A percentile compares a stretch with the other conserved stretches of the same genome.
phyloP scores from a whole-genome alignment of 1,284 basidiomycete species.

The Golubevia pallescens region DNA sequence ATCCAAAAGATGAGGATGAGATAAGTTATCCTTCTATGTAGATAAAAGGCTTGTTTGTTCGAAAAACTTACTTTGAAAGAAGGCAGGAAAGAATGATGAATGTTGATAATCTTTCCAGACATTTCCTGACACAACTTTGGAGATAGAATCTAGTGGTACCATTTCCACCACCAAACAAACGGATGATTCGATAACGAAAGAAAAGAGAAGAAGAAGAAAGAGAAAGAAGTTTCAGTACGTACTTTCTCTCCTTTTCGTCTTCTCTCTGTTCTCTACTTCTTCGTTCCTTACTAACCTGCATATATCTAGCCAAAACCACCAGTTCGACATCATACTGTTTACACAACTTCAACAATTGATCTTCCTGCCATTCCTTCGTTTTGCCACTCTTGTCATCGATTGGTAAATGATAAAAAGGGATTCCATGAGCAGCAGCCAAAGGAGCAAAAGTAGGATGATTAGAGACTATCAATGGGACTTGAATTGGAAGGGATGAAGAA shows the following conservation, averaged over 20 bases:
- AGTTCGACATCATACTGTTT: conserved; percentile 54
- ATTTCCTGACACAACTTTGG: conserved; percentile 43
- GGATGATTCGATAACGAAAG: too few species aligned
- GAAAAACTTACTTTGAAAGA: conserved; percentile 28
- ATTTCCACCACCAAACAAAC: too few species aligned
- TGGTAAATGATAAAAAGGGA: conserved; percentile 61
- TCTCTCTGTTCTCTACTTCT: background rate
- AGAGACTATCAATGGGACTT: conserved; percentile 46
- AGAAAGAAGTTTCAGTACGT: too few species aligned
- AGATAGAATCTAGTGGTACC: conserved; percentile 42
- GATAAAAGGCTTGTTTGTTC: too few species aligned
- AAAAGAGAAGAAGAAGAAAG: too few species aligned
- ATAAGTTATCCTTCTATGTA: too few species aligned
- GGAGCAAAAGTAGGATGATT: conserved; percentile 55
- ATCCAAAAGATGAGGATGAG: too few species aligned
- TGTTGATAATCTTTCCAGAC: conserved; percentile 55
- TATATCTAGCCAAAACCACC: conserved; percentile 58
- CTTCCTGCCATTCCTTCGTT: conserved; percentile 59
- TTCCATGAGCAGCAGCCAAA: conserved; percentile 46
- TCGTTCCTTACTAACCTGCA: conserved; percentile 23
- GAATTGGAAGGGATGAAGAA: conserved; percentile 8
- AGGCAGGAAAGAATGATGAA: conserved; percentile 58
- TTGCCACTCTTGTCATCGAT: conserved; percentile 45
- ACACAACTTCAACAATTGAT: conserved; percentile 47
- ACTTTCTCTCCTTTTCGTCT: too few species aligned